These are phyloP conservation scores for Prunus padus DNA, from an alignment of 306 rosid species.

Conservation along the genomic window DNA sequence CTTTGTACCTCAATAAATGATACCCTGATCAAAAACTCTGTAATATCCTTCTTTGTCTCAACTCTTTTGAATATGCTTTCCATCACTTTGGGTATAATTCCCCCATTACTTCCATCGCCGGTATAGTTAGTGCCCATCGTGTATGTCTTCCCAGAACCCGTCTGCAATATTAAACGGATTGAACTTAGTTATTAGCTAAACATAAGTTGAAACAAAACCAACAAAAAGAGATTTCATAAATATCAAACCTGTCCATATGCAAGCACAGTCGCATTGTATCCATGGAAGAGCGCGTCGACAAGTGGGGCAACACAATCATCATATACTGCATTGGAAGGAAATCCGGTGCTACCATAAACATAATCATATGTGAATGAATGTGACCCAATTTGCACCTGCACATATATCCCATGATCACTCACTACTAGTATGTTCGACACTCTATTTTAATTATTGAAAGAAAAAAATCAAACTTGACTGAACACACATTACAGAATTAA, in stretches of 20 bases:
- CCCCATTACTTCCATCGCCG: constrained; percentile 62
- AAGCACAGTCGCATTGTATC: constrained; percentile 94
- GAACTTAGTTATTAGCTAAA: not conserved
- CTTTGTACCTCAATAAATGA: constrained; percentile 81
- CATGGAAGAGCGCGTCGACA: constrained; percentile 78
- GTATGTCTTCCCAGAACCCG: constrained; percentile 91
- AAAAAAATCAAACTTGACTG: not conserved
- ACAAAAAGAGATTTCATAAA: not conserved
- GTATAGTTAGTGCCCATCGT: constrained; percentile 64
- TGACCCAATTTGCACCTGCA: constrained; percentile 84
- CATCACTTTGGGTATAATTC: constrained; percentile 75
- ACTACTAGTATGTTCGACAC: not conserved
- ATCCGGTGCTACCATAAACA: constrained; percentile 62
- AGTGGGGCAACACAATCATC: constrained; percentile 85
- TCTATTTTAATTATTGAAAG: not conserved
- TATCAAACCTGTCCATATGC: constrained; percentile 89
- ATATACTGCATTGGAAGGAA: constrained; percentile 47
- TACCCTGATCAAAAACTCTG: constrained; percentile 73
- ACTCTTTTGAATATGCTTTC: constrained; percentile 58
- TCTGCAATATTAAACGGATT: constrained; percentile 41
- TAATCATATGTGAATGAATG: constrained; percentile 82
- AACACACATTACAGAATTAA: not conserved
- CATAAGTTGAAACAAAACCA: not conserved
- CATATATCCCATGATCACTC: not conserved
- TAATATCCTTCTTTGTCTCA: constrained; percentile 36